Conservation (phyloP, 768 basidiomycete genomes). For the Dentipellis fragilis region DNA sequence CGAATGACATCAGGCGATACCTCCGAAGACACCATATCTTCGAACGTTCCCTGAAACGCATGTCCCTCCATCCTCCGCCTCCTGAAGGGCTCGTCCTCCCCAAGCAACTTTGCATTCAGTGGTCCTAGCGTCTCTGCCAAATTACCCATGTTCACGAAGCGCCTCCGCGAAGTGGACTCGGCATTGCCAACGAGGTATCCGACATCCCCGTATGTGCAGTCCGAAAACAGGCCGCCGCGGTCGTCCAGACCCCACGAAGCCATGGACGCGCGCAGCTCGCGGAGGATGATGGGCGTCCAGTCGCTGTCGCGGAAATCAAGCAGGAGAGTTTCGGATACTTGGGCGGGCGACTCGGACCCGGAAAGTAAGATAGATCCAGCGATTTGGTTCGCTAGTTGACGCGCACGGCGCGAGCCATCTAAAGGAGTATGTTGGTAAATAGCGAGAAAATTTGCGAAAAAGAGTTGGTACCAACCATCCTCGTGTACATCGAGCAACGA, state of each 20-base stretch:
- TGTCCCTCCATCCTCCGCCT: slow-evolving; percentile 1
- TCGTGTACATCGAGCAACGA: slow-evolving; percentile 3
- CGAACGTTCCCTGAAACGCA: slow-evolving; percentile 4
- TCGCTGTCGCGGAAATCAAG: slow-evolving; percentile 3
- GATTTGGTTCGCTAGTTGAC: slow-evolving; percentile 4
- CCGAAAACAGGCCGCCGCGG: slow-evolving; percentile 1
- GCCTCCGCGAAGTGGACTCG: slow-evolving; percentile 2
- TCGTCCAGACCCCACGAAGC: slow-evolving; percentile 4
- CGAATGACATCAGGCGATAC: background rate
- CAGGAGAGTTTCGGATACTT: slow-evolving; percentile 6
- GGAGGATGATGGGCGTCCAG: slow-evolving; percentile 2
- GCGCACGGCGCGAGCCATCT: slow-evolving; percentile 5
- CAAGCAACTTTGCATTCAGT: slow-evolving; percentile 1
- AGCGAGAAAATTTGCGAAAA: background rate
- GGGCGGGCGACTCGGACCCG: slow-evolving; percentile 7
- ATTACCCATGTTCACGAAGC: slow-evolving; percentile 1
- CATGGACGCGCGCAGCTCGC: slow-evolving; percentile 5
- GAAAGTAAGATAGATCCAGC: slow-evolving; percentile 3
- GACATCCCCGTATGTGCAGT: slow-evolving; percentile 4
- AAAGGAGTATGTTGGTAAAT: background rate
- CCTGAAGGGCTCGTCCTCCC: slow-evolving; percentile 5
- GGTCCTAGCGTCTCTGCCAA: background rate
- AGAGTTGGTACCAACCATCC: background rate
- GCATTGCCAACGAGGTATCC: slow-evolving; percentile 1
- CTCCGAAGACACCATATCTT: slow-evolving; percentile 1